These are phyloP conservation scores for Zymoseptoria crescenta DNA, from an alignment of 2,329 filamentous ascomycete genomes.

Conservation along the genomic window DNA sequence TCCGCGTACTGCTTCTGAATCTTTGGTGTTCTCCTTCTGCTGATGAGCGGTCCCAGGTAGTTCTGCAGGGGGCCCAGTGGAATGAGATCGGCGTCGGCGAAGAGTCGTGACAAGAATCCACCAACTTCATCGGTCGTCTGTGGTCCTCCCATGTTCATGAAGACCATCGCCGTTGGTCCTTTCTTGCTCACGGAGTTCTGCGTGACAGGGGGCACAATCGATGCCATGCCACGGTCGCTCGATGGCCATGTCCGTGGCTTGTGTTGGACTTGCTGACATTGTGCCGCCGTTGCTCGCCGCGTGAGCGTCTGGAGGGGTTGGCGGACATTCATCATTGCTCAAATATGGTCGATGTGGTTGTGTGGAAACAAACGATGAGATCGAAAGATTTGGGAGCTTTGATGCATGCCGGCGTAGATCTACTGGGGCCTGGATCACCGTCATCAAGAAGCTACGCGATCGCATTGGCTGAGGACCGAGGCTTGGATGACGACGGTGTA, in stretches of 20 bases:
- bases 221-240: slow-evolving; percentile 40
- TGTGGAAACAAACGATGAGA: not conserved
- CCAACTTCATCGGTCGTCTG: slow-evolving; percentile 81
- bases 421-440: not conserved
- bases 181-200: slow-evolving; percentile 63
- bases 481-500: not conserved
- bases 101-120: slow-evolving; percentile 81
- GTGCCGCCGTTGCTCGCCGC: slow-evolving; percentile 21
- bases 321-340: slow-evolving; percentile 21
- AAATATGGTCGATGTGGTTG: not conserved
- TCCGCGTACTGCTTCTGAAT: slow-evolving; percentile 92
- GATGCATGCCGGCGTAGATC: not conserved
- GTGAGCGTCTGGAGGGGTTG: slow-evolving; percentile 23
- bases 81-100: slow-evolving; percentile 91
- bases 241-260: slow-evolving; percentile 22
- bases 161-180: slow-evolving; percentile 94
- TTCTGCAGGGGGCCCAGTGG: slow-evolving; percentile 86
- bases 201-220: slow-evolving; percentile 66
- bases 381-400: not conserved
- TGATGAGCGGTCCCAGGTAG: slow-evolving; percentile 84
- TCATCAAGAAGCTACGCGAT: not conserved
- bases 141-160: slow-evolving; percentile 97
- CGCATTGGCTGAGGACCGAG: not conserved
- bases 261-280: slow-evolving; percentile 21
- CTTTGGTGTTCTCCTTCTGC: slow-evolving; percentile 81